A percentile compares a stretch with the other conserved stretches of the same genome.
Conservation (phyloP, 345 rosid genomes). For the Populus davidiana region DNA sequence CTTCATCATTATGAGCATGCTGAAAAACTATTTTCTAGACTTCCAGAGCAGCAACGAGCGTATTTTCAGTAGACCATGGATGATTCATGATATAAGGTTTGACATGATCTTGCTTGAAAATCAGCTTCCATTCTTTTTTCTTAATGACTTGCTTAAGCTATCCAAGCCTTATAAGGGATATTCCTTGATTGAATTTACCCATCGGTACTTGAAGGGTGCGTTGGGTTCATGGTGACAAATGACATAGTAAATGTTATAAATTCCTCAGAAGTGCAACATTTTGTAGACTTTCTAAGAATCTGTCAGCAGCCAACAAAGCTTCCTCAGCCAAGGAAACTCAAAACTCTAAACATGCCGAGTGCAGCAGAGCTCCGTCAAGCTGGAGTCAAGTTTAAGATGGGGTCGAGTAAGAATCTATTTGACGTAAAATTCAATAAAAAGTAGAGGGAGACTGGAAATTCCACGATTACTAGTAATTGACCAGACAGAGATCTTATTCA, state of each 20-base stretch:
- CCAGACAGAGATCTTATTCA: not conserved
- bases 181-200: not conserved
- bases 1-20: slow-evolving; percentile 6
- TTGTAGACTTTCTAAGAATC: not conserved
- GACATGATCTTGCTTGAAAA: slow-evolving; percentile 28
- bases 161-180: not conserved
- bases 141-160: slow-evolving; percentile 11
- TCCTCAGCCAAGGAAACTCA: not conserved
- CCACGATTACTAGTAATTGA: not conserved
- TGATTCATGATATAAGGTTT: not conserved
- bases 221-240: not conserved
- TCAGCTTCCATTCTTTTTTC: slow-evolving; percentile 31
- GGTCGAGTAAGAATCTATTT: not conserved
- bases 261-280: not conserved
- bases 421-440: not conserved
- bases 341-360: too few relatives aligned
- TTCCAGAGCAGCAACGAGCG: not conserved
- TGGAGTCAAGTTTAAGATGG: not conserved
- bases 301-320: slow-evolving; percentile 7
- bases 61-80: not conserved
- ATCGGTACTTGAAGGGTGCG: too few relatives aligned
- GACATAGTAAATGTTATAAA: not conserved
- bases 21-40: not conserved
- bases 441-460: not conserved
- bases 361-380: not conserved